phyloP scores from a whole-genome alignment of 805 yeast genomes.

The Wickerhamiella kurtzmanii region DNA sequence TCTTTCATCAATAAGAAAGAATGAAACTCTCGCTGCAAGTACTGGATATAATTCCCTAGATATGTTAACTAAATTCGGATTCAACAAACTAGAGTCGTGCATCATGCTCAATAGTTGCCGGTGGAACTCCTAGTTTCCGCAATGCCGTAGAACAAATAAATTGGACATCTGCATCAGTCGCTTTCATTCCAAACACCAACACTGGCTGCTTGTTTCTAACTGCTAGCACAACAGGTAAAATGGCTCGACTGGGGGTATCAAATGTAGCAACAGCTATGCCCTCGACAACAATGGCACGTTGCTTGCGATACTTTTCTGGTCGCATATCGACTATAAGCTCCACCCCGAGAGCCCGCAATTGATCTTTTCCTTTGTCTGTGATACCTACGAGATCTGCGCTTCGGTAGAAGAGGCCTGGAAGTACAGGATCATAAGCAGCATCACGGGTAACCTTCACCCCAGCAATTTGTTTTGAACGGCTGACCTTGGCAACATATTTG shows the following conservation, averaged over 20 bases:
- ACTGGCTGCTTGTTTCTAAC: not conserved
- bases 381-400: not conserved
- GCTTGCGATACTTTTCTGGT: not conserved
- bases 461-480: not conserved
- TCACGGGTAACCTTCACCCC: not conserved
- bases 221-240: not conserved
- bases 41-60: too few relatives aligned
- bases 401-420: not conserved
- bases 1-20: too few relatives aligned
- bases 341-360: not conserved
- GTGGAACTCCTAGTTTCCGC: not conserved
- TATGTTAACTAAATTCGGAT: too few relatives aligned
- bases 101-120: not conserved
- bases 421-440: not conserved
- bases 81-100: not conserved
- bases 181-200: not conserved
- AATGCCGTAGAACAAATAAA: not conserved
- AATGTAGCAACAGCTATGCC: not conserved
- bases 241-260: not conserved
- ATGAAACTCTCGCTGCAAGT: too few relatives aligned
- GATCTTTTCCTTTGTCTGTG: not conserved
- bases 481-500: not conserved
- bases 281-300: not conserved
- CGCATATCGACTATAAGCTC: not conserved
- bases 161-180: not conserved